Base-by-base conservation (phyloP, 768 basidiomycete species). In the Russula sp. region DNA sequence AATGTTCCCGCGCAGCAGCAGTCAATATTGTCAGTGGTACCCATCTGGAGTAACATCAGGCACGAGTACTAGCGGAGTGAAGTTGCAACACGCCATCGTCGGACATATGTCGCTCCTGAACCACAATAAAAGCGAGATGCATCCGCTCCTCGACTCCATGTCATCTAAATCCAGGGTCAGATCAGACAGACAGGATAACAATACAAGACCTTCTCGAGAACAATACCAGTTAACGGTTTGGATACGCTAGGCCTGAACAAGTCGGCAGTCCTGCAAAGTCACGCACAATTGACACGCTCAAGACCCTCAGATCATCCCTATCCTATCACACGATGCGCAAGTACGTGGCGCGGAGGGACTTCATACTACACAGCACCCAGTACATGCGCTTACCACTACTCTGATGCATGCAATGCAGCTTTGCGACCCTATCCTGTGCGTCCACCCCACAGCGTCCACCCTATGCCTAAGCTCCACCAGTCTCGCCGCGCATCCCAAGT, bases 351-450 rank as follows among this genome's bases (percentile, higher is more conserved):
- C 32, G 34, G 47, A 56, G 7, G 41, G 20, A 56, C 32, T 46
- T 53, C 35, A 59, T 50, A 48, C 45, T 22, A 54, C 13, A 50
- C 22, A 41, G 10, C 42, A 50, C n/a, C 38, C 47, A 29, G 7
- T 58, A 65, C 61, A 65, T 54, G 45, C 51, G 42, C 54, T 14
- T 52, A 35, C 50, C 22, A 48, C 34, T 58, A 58, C 61, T 45
- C 43, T 46, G n/a, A 20, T 10, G 36, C 9, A 20, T 51, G 49
- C 34, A 36, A 56, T 25, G 45, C 51, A 48, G 34, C 50, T 56
- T 58, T 41, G 50, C 45, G 36, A 48, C 41, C 22, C 18, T 35
- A 29, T 61, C 39, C 4, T 47, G 14, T 55, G 35, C 42, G 16
- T 9, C 42, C 14, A 16, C 59, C 35, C 42, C n/a, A n/a, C n/a